These are phyloP conservation scores for Cladophialophora exuberans DNA, from an alignment of 2,329 filamentous ascomycete species.

Conservation along the genomic window DNA sequence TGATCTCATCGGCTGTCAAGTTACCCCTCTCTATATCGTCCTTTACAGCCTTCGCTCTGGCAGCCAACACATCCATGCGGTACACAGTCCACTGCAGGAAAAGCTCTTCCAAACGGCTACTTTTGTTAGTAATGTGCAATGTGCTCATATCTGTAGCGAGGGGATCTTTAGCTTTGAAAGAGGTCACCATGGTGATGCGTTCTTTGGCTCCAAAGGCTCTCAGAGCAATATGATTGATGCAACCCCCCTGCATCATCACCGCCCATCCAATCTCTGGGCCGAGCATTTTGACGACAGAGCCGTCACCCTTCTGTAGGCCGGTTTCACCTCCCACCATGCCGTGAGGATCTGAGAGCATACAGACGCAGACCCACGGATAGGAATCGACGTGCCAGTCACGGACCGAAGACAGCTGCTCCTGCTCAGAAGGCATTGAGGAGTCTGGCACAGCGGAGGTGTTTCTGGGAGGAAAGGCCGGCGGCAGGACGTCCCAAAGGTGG, in stretches of 20 bases:
- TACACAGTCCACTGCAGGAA: slow-evolving; percentile 22
- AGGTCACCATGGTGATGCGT: slow-evolving; percentile 36
- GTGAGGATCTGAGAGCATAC: slow-evolving; percentile 37
- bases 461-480: slow-evolving; percentile 16
- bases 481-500: slow-evolving; percentile 6
- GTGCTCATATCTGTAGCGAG: slow-evolving; percentile 15
- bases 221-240: slow-evolving; percentile 35
- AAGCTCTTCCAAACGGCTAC: slow-evolving; percentile 16
- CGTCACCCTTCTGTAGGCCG: slow-evolving; percentile 33
- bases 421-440: background rate
- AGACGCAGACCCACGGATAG: slow-evolving; percentile 37
- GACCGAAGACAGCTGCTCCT: slow-evolving; percentile 23
- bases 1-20: slow-evolving; percentile 13
- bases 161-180: slow-evolving; percentile 32
- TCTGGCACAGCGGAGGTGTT: background rate
- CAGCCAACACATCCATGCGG: slow-evolving; percentile 18
- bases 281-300: slow-evolving; percentile 24
- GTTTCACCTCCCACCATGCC: slow-evolving; percentile 39
- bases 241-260: slow-evolving; percentile 37
- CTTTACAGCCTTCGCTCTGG: slow-evolving; percentile 8
- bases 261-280: slow-evolving; percentile 34
- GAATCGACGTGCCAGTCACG: slow-evolving; percentile 32
- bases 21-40: slow-evolving; percentile 6
- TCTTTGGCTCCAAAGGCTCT: slow-evolving; percentile 34
- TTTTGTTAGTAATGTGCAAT: slow-evolving; percentile 18